phyloP scores from a whole-genome alignment of 352 stramenopile species.

The Phytophthora ramorum region DNA sequence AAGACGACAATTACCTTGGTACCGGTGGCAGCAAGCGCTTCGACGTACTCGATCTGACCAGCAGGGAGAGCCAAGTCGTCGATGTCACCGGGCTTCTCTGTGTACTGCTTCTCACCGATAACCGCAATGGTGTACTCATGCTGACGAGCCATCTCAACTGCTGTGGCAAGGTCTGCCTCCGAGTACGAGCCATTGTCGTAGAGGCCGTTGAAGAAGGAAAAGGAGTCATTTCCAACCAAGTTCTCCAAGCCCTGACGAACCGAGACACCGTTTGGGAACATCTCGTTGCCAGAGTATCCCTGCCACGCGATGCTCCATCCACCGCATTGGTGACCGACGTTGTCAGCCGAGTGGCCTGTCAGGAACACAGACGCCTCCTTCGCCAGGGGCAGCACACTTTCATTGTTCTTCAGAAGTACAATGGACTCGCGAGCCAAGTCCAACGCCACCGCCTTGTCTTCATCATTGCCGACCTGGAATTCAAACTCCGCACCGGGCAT shows the following conservation, averaged over 20 bases:
- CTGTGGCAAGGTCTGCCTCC: constrained; percentile 49
- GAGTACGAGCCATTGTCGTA: constrained; percentile 58
- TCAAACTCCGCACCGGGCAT: constrained; percentile 53
- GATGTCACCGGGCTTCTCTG: constrained; percentile 87
- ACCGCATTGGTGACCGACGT: constrained; percentile 68
- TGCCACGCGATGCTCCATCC: constrained; percentile 88
- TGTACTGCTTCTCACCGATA: constrained; percentile 79
- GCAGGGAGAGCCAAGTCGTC: constrained; percentile 64
- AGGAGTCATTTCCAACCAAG: constrained; percentile 28
- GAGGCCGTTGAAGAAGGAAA: constrained; percentile 62
- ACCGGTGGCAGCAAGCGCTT: constrained; percentile 60
- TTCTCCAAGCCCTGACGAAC: constrained; percentile 57
- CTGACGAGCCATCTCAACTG: constrained; percentile 49
- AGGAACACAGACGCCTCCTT: constrained; percentile 52
- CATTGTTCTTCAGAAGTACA: constrained; percentile 79
- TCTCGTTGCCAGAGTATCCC: constrained; percentile 63
- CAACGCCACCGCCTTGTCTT: constrained; percentile 57
- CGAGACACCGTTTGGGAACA: constrained; percentile 59
- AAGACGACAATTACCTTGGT: constrained; percentile 84
- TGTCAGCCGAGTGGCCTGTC: constrained; percentile 62
- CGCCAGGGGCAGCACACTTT: constrained; percentile 51
- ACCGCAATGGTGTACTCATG: constrained; percentile 69
- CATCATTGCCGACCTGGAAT: constrained; percentile 43
- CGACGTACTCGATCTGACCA: constrained; percentile 79
- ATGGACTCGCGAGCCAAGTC: constrained; percentile 76